Conservation (phyloP, 257 asterid genomes). For the Datura wrightii region DNA sequence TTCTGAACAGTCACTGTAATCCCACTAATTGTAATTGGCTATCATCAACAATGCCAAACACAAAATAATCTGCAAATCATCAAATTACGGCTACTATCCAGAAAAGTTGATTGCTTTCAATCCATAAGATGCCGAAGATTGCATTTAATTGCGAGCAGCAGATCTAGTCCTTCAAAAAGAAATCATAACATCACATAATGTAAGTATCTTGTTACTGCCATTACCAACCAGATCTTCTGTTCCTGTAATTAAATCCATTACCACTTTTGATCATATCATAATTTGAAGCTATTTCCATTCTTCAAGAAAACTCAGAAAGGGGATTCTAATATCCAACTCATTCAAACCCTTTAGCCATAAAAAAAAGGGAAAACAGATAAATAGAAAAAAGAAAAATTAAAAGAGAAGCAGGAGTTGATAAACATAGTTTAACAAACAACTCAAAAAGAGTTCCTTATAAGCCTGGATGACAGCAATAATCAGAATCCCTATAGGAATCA, state of each 20-base stretch:
- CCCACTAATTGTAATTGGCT: neutral
- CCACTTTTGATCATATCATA: neutral
- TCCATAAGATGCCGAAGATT: neutral
- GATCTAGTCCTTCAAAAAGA: neutral
- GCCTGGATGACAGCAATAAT: neutral
- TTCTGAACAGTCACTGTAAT: neutral
- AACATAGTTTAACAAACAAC: neutral
- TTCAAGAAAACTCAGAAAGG: neutral
- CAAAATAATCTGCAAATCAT: neutral
- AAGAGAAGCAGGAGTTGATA: neutral
- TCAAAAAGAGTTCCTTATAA: neutral
- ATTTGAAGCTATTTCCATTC: neutral
- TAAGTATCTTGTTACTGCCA: neutral
- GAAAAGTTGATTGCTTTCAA: neutral
- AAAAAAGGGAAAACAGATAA: no score
- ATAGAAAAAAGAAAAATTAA: no score
- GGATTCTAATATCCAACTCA: no score
- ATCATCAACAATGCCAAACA: neutral
- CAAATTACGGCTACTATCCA: neutral
- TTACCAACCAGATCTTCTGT: neutral
- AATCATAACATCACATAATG: neutral
- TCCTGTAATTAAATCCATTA: neutral
- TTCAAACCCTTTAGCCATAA: no score
- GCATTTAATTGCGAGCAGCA: neutral
- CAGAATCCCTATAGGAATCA: neutral